phyloP scores from a whole-genome alignment of 352 stramenopile species.

The Globisporangium nagaii region DNA sequence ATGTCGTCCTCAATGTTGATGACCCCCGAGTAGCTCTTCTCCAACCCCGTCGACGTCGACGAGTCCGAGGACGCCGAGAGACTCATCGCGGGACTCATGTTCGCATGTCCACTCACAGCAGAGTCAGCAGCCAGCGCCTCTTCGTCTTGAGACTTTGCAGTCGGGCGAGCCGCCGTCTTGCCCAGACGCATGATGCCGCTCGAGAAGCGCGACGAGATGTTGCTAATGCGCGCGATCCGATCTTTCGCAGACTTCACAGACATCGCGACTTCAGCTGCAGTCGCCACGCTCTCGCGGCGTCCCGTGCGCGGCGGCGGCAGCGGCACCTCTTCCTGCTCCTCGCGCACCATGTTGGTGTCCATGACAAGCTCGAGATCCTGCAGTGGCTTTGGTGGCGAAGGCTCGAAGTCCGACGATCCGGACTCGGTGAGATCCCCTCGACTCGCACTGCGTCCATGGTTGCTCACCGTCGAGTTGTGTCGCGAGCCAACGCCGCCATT shows the following conservation, averaged over 20 bases:
- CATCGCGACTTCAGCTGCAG: conserved; percentile 29
- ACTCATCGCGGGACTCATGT: conserved; percentile 9
- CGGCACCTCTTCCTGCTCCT: conserved; percentile 9
- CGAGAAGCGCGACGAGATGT: conserved; percentile 71
- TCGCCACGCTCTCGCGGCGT: conserved; percentile 13
- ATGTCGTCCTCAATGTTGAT: conserved; percentile 12
- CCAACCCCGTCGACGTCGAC: conserved; percentile 10
- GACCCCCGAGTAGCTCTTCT: conserved; percentile 13
- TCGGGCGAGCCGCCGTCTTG: conserved; percentile 10
- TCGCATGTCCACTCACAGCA: neutral
- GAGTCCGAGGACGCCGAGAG: conserved; percentile 8
- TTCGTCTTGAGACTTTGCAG: conserved; percentile 11
- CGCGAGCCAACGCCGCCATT: neutral
- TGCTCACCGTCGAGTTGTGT: conserved; percentile 1
- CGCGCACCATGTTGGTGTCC: conserved; percentile 17
- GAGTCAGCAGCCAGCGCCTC: conserved; percentile 2
- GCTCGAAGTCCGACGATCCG: conserved; percentile 14
- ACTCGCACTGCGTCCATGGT: conserved; percentile 20
- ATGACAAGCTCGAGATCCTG: conserved; percentile 16
- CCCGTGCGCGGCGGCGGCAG: conserved; percentile 2
- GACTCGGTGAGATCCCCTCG: conserved; percentile 25
- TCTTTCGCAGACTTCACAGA: conserved; percentile 63
- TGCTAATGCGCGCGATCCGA: conserved; percentile 44
- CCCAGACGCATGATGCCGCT: conserved; percentile 62
- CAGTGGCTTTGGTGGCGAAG: conserved; percentile 4